Percentiles rank a stretch among this genome's conserved stretches.
phyloP scores from a whole-genome alignment of 2,329 filamentous ascomycete genomes.

The Lachnellula subtilissima region DNA sequence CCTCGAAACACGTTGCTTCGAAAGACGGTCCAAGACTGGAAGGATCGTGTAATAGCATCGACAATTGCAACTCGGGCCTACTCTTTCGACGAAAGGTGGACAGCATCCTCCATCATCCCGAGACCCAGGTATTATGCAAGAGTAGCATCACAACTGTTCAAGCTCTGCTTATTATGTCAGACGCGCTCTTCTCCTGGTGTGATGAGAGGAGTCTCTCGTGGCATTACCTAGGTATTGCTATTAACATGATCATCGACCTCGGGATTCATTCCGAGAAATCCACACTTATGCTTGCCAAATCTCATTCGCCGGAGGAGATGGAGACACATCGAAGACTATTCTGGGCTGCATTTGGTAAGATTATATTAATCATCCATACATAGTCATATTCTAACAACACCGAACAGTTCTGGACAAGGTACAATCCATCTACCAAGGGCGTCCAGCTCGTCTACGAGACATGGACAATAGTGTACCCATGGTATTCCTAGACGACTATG shows the following conservation, averaged over 20 bases:
- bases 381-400: not conserved
- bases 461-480: constrained; percentile 43
- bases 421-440: constrained; percentile 50
- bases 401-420: constrained; percentile 42
- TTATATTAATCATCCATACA: not conserved
- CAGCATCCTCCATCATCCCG: constrained; percentile 38
- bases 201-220: constrained; percentile 49
- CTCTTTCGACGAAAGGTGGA: constrained; percentile 35
- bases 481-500: constrained; percentile 44
- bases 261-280: constrained; percentile 45
- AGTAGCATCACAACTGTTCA: constrained; percentile 52
- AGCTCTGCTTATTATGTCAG: constrained; percentile 47
- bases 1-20: constrained; percentile 25
- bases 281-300: constrained; percentile 4
- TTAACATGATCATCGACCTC: constrained; percentile 51
- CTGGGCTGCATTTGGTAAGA: constrained; percentile 30
- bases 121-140: constrained; percentile 43
- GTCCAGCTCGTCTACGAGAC: constrained; percentile 44
- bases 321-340: constrained; percentile 33
- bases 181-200: constrained; percentile 45
- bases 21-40: constrained; percentile 11
- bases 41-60: constrained; percentile 16
- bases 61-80: constrained; percentile 21
- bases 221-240: constrained; percentile 53
- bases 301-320: constrained; percentile 20